Conservation (phyloP, 1,139 yeast genomes). For the Taiozyma sp. region DNA sequence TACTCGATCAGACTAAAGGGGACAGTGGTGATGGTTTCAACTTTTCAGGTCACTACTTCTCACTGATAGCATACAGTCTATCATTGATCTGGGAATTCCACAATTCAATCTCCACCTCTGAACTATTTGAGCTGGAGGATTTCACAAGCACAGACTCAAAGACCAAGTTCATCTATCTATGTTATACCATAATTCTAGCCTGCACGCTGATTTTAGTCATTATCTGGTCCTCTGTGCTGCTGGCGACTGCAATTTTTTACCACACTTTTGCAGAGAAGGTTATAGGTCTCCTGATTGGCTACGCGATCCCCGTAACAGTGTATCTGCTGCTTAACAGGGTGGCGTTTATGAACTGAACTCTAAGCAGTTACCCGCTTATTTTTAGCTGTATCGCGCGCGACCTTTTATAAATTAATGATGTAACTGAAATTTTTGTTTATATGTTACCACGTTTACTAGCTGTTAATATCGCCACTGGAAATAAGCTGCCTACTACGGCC, state of each 20-base stretch:
- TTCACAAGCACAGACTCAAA: neutral
- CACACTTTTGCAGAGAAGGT: slow-evolving; percentile 16
- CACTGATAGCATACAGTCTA: neutral
- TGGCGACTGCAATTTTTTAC: slow-evolving; percentile 16
- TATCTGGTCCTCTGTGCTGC: slow-evolving; percentile 1
- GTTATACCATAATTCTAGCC: neutral
- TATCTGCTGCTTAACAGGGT: neutral
- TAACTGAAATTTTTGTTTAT: too few species aligned
- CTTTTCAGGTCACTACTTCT: neutral
- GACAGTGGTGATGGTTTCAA: neutral
- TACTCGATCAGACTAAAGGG: neutral
- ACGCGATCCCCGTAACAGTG: slow-evolving; percentile 1
- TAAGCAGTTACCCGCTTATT: neutral
- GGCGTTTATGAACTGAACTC: neutral
- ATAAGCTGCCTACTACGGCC: too few species aligned
- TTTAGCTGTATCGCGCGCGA: neutral
- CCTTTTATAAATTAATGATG: too few species aligned
- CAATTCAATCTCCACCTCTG: neutral
- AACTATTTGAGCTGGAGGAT: neutral
- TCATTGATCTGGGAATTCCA: neutral
- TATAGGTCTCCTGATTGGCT: slow-evolving; percentile 10
- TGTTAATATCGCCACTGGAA: too few species aligned
- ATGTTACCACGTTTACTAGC: too few species aligned
- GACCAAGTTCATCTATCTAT: neutral
- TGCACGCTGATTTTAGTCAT: neutral